Evolutionary conservation across 2,329 filamentous ascomycete genomes (phyloP).

Genomic region (Talaromyces piceae): DNA sequence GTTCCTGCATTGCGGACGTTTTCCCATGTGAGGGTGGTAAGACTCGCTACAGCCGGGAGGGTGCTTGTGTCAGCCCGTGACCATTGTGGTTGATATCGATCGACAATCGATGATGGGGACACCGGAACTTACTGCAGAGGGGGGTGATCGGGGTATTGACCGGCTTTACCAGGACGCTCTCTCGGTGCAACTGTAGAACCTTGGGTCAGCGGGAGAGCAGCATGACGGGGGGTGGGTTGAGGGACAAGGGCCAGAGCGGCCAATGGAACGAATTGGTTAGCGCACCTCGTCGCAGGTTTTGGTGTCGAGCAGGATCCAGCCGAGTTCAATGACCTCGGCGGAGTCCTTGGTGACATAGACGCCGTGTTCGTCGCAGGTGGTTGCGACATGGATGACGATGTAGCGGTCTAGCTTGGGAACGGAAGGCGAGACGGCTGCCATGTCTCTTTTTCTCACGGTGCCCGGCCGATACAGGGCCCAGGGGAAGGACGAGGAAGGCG

Average conservation of each 20-base stretch:
- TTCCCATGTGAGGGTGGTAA: conserved; percentile 98
- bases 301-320: conserved; percentile 91
- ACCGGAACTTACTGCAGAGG: conserved; percentile 80
- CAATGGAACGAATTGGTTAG: conserved; percentile 2
- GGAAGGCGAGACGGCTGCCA: conserved; percentile 43
- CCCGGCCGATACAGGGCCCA: conserved; percentile 11
- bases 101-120: conserved; percentile 17
- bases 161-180: conserved; percentile 94
- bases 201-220: conserved; percentile 26
- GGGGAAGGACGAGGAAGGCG: conserved; percentile 11
- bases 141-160: conserved; percentile 98
- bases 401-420: conserved; percentile 84
- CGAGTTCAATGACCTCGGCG: conserved; percentile 97
- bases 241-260: not conserved
- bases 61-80: conserved; percentile 12
- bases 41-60: conserved; percentile 62
- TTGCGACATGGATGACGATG: conserved; percentile 96
- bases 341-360: conserved; percentile 99
- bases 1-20: conserved; percentile 95
- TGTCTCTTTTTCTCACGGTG: conserved; percentile 21
- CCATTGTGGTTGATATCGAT: not conserved
- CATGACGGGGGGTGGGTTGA: not conserved
- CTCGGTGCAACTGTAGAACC: conserved; percentile 68
- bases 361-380: conserved; percentile 97
- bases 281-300: conserved; percentile 88